phyloP scores from a whole-genome alignment of 768 basidiomycete genomes.

The Mycena capillaripes region DNA sequence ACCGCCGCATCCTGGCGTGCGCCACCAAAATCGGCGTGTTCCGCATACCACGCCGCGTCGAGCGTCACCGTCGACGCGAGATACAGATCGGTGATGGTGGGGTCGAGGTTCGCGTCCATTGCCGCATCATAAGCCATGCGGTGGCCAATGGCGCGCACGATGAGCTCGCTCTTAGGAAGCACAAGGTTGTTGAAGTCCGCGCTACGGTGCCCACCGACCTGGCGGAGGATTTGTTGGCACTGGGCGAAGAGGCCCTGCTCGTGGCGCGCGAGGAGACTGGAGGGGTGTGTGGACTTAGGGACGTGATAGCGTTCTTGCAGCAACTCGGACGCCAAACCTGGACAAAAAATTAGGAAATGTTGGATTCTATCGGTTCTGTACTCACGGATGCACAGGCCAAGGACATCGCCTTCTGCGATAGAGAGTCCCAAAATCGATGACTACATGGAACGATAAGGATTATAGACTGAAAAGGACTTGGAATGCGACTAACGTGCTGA shows the following conservation, averaged over 20 bases:
- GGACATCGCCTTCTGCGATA: conserved; percentile 62
- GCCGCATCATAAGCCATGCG: conserved; percentile 62
- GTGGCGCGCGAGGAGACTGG: conserved; percentile 40
- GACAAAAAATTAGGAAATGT: neutral
- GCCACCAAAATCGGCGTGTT: conserved; percentile 46
- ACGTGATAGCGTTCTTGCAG: conserved; percentile 39
- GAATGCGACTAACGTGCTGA: neutral
- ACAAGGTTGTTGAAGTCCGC: conserved; percentile 49
- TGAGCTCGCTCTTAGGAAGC: conserved; percentile 55
- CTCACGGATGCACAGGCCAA: conserved; percentile 57
- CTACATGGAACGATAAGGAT: neutral
- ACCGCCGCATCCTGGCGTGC: conserved; percentile 48
- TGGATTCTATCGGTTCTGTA: neutral
- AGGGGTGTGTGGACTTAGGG: conserved; percentile 36
- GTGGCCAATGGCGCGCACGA: conserved; percentile 61
- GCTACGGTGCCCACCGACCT: conserved; percentile 46
- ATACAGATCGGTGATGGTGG: conserved; percentile 54
- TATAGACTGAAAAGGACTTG: neutral
- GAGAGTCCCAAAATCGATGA: conserved; percentile 27
- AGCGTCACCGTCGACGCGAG: conserved; percentile 48
- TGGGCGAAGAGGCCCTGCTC: conserved; percentile 37
- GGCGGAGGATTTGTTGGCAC: conserved; percentile 36
- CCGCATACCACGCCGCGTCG: conserved; percentile 59
- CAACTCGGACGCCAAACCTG: conserved; percentile 47
- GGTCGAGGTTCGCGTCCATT: conserved; percentile 41